Evolutionary conservation across 495 filamentous ascomycete genomes (phyloP), one percentile per base, ranked within the genome.

Genomic region (Alectoria sarmentosa): DNA sequence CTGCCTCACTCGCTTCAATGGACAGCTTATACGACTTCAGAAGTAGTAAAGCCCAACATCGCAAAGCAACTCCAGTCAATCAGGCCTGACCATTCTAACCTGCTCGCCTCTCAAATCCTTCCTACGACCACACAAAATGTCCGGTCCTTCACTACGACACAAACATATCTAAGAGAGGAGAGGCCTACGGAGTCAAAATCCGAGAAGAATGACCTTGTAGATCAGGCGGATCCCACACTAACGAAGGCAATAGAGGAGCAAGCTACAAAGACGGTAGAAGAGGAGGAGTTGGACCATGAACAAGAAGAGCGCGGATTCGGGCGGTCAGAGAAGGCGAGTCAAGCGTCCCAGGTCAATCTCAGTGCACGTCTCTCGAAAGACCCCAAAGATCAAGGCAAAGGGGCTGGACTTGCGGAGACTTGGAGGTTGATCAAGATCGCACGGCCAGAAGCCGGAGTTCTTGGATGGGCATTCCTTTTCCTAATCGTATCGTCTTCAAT

Each of bases 381-480:
- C 54, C 87, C 89, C 2, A 81, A 86, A 60, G 77, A 82, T 28
- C 74, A 77, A 37, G 82, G 83, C 55, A 85, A 86, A 70, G 82
- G 88, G 15, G 77, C 83, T 21, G 87, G 90, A 14, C 81, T 88
- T 49, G 76, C 75, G 15, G 93, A 97, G 75, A 85, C 96, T 60
- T 89, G 88, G 86, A 84, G 94, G 58, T 80, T 98, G 64, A 78
- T 98, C 71, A 89, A 85, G 74, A 94, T 98, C 76, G 95, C 94
- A 9, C 80, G 83, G 55, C 92, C 90, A 5, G 94, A 98, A 76
- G 76, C 85, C 19, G 88, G 80, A 74, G 87, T 87, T 73, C 85
- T 98, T n/a, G 78, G 79, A 17, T 76, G 86, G 36, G 94, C 94
- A 0, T 91, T 97, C 70, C 74, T 87, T 61, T 88, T 94, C 73